Evolutionary conservation across 2,329 filamentous ascomycete species (phyloP), one percentile per base, ranked within the genome.

Genomic region (Colletotrichum cordylinicola): DNA sequence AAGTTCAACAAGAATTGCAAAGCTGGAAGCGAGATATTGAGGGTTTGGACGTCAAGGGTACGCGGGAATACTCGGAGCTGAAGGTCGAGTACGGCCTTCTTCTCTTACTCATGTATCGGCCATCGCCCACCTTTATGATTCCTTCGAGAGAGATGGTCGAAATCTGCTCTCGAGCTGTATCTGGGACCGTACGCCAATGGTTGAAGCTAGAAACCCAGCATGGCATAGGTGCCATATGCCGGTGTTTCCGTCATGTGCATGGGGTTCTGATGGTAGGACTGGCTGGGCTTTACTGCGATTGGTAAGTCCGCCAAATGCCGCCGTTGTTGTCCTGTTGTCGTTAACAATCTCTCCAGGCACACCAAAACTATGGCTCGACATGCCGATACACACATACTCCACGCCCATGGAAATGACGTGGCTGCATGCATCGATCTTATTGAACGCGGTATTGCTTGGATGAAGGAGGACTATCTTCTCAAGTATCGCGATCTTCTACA

Each of bases 111-210:
- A 55, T 80, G 15, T 77, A 80, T 43, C 74, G 78, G 4, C 80
- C 80, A 3, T 78, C 73, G 4, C 79, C 79, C 4, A 80, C 80
- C 2, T 81, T 80, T 35, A 81, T 81, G 79, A 75, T 80, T 9
- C 80, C 80, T 1, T 80, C 79, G 1, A 64, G 37, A 3, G 72
- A 77, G 13, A 81, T 81, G 79, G 69, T 79, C 8, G 69, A 64
- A 2, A 70, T 70, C 6, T 81, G 79, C 69, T 81, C 80, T 6
- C 76, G 78, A 18, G 77, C 78, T 9, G 79, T 75, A 2, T 78
- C 79, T 6, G 78, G 77, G 18, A 78, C 77, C 2, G 74, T 80
- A 6, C 70, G 71, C 3, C 78, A 80, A 16, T 81, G 79, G 80
- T 35, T 60, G 4, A 77, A 67, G 24, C 52, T 80, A 37, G 73